These are phyloP conservation scores for Lichtheimia hyalospora DNA, from an alignment of 371 early-diverging fungal species.

Conservation along the genomic window DNA sequence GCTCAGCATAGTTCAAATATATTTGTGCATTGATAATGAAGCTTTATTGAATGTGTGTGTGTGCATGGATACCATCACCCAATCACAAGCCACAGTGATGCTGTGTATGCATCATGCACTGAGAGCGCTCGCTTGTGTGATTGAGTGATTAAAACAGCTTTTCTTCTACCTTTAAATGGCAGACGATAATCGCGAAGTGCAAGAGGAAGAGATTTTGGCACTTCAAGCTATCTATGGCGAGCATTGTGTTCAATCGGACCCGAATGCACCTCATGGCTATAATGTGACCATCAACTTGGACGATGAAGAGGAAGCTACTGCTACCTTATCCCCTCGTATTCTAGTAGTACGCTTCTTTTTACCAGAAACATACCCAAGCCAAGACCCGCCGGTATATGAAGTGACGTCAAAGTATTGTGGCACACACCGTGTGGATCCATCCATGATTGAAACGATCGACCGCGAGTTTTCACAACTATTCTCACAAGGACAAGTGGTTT, in stretches of 20 bases:
- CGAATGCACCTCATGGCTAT: constrained; percentile 17
- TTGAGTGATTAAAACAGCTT: too few relatives aligned
- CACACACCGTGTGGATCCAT: constrained; percentile 40
- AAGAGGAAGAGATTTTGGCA: constrained; percentile 41
- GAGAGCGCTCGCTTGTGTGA: too few relatives aligned
- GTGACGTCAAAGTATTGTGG: constrained; percentile 69
- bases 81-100: too few relatives aligned
- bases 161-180: background rate
- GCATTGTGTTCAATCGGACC: constrained; percentile 25
- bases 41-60: too few relatives aligned
- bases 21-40: too few relatives aligned
- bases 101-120: too few relatives aligned
- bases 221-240: constrained; percentile 44
- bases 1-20: too few relatives aligned
- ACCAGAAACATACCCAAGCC: constrained; percentile 69
- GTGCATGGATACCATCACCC: too few relatives aligned
- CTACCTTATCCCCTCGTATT: constrained; percentile 33
- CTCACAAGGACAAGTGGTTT: constrained; percentile 67
- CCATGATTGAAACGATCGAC: constrained; percentile 49
- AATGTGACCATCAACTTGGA: constrained; percentile 38
- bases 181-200: constrained; percentile 28
- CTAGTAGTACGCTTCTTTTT: constrained; percentile 55
- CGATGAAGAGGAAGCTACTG: constrained; percentile 17
- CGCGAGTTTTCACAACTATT: constrained; percentile 58
- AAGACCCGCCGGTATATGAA: constrained; percentile 68